Conservation (phyloP, 345 rosid species). For the Orychophragmus violaceus region DNA sequence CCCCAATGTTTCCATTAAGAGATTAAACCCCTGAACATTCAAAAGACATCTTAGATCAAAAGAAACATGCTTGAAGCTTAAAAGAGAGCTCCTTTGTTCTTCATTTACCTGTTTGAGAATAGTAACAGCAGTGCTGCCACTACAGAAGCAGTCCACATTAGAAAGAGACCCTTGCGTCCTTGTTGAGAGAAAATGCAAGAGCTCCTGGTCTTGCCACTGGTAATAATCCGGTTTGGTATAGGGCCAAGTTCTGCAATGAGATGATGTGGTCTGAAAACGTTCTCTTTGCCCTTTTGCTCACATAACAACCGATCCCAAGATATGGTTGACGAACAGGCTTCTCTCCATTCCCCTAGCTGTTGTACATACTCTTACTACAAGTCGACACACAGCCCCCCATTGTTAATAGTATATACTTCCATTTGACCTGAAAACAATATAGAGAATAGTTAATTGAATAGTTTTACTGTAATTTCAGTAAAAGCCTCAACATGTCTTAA, state of each 20-base stretch:
- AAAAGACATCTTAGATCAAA: background rate
- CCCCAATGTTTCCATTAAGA: slow-evolving; percentile 95
- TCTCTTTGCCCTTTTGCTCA: slow-evolving; percentile 43
- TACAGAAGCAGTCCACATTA: slow-evolving; percentile 91
- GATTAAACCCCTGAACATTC: slow-evolving; percentile 62
- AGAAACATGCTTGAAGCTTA: background rate
- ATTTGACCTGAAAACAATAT: slow-evolving; percentile 30
- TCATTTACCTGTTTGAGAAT: slow-evolving; percentile 73
- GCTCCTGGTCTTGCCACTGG: slow-evolving; percentile 71
- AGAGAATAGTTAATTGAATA: slow-evolving; percentile 27
- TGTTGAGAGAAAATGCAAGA: slow-evolving; percentile 95
- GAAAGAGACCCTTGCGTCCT: slow-evolving; percentile 97
- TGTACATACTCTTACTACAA: slow-evolving; percentile 73
- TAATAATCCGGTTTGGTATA: slow-evolving; percentile 68
- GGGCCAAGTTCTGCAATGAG: slow-evolving; percentile 51
- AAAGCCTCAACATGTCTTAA: slow-evolving; percentile 28
- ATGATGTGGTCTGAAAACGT: slow-evolving; percentile 70
- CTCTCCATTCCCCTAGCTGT: slow-evolving; percentile 76
- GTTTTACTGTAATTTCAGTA: too few relatives aligned
- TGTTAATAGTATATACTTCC: slow-evolving; percentile 25
- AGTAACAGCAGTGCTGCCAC: slow-evolving; percentile 94
- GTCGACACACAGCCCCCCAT: slow-evolving; percentile 96
- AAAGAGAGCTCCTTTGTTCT: slow-evolving; percentile 1
- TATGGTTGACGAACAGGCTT: slow-evolving; percentile 31
- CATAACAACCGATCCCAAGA: slow-evolving; percentile 48